Evolutionary conservation across 2,329 filamentous ascomycete species (phyloP).

Genomic region (Fusarium austroafricanum): DNA sequence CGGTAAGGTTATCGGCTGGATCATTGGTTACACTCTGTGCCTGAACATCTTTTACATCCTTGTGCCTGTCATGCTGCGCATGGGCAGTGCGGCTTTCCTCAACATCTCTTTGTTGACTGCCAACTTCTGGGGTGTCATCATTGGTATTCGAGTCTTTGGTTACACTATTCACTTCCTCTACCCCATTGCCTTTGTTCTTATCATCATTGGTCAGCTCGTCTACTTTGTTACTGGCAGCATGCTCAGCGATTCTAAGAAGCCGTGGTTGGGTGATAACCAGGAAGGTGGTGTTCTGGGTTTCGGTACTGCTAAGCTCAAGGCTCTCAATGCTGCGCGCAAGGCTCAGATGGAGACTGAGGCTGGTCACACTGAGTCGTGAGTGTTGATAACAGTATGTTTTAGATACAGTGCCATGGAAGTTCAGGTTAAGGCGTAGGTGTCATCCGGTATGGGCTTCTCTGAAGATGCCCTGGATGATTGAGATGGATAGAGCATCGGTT

Average conservation of each 20-base stretch:
- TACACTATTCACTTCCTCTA: constrained; percentile 88
- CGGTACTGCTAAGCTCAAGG: constrained; percentile 86
- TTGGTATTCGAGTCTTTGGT: constrained; percentile 88
- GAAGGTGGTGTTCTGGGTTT: constrained; percentile 82
- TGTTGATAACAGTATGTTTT: too few relatives aligned
- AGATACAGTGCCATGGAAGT: background rate
- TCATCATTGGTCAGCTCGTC: constrained; percentile 84
- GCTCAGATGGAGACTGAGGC: constrained; percentile 50
- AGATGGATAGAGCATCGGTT: too few relatives aligned
- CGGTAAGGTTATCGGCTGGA: constrained; percentile 78
- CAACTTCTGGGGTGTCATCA: constrained; percentile 97
- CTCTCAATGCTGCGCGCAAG: constrained; percentile 67
- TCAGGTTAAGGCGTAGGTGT: background rate
- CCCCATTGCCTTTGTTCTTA: constrained; percentile 93
- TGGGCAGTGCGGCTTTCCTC: constrained; percentile 93
- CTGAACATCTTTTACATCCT: constrained; percentile 88
- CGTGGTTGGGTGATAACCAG: constrained; percentile 92
- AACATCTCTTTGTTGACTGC: constrained; percentile 94
- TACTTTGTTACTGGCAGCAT: constrained; percentile 89
- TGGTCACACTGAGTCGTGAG: constrained; percentile 14
- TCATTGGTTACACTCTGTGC: constrained; percentile 89
- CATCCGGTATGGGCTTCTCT: too few relatives aligned
- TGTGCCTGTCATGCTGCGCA: constrained; percentile 87
- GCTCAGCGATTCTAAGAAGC: constrained; percentile 90
- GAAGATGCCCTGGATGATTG: too few relatives aligned